These are phyloP conservation scores for Microdochium trichocladiopsis DNA, from an alignment of 2,329 filamentous ascomycete genomes.

Conservation along the genomic window DNA sequence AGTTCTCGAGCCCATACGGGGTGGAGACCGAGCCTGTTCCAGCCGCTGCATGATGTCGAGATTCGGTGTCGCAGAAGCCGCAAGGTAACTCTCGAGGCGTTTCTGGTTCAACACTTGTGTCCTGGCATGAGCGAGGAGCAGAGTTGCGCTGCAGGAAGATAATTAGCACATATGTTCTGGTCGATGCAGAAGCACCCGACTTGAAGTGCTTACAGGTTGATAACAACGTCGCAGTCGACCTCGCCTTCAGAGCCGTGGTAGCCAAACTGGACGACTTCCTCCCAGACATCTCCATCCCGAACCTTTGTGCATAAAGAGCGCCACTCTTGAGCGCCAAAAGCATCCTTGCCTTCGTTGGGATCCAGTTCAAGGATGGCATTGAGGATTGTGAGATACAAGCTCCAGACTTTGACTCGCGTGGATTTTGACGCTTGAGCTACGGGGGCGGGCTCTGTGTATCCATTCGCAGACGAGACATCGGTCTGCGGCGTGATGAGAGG, in stretches of 20 bases:
- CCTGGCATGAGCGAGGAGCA: slow-evolving; percentile 83
- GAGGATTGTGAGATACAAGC: slow-evolving; percentile 86
- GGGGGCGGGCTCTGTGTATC: slow-evolving; percentile 53
- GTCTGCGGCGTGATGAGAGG: slow-evolving; percentile 65
- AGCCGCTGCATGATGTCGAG: slow-evolving; percentile 65
- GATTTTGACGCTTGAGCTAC: slow-evolving; percentile 74
- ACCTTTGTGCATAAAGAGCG: slow-evolving; percentile 75
- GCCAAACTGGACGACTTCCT: slow-evolving; percentile 79
- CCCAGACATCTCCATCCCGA: slow-evolving; percentile 87
- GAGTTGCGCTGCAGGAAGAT: slow-evolving; percentile 60
- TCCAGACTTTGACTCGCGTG: slow-evolving; percentile 93
- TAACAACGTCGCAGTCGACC: slow-evolving; percentile 90
- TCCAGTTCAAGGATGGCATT: slow-evolving; percentile 88
- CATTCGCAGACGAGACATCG: slow-evolving; percentile 35
- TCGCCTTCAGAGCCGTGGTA: slow-evolving; percentile 85
- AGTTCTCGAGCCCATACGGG: slow-evolving; percentile 25
- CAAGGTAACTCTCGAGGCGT: slow-evolving; percentile 82
- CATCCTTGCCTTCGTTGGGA: slow-evolving; percentile 79
- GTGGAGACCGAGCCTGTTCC: slow-evolving; percentile 31
- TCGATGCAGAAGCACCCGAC: not conserved
- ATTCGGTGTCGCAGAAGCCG: slow-evolving; percentile 64
- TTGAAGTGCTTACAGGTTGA: slow-evolving; percentile 59
- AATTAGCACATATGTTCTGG: not conserved
- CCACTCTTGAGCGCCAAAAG: slow-evolving; percentile 84
- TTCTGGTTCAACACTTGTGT: slow-evolving; percentile 80